These are phyloP conservation scores for Parmelia sp. DNA, from an alignment of 495 filamentous ascomycete genomes.

Conservation along the genomic window DNA sequence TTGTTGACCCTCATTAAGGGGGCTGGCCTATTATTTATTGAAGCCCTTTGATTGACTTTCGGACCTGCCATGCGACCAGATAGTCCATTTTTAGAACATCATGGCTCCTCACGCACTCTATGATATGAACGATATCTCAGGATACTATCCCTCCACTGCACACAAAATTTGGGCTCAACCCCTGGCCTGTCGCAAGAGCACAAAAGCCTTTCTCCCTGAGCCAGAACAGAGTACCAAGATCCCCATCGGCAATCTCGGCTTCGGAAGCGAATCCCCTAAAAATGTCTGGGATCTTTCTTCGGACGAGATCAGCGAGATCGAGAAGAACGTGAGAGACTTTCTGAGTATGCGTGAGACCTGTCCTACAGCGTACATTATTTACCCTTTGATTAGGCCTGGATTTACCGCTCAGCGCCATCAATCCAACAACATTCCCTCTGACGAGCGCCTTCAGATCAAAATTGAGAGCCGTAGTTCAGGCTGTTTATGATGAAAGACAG, in stretches of 20 bases:
- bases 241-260: neutral
- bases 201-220: neutral
- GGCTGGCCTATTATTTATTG: neutral
- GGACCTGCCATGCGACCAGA: neutral
- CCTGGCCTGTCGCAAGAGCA: neutral
- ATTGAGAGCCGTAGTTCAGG: constrained; percentile 35
- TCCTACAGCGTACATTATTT: neutral
- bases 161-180: neutral
- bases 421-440: constrained; percentile 50
- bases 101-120: constrained; percentile 9
- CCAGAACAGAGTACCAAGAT: neutral
- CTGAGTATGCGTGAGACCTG: neutral
- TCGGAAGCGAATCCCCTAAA: neutral
- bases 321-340: neutral
- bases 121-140: constrained; percentile 4
- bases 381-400: constrained; percentile 33
- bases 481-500: constrained; percentile 49
- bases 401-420: constrained; percentile 43
- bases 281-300: constrained; percentile 6
- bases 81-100: neutral
- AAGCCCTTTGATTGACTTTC: neutral
- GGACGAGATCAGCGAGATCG: constrained; percentile 2
- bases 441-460: constrained; percentile 36
- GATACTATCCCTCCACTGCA: constrained; percentile 4
- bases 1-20: neutral